Evolutionary conservation across 2,329 filamentous ascomycete genomes (phyloP).

Genomic region (Sporothrix humicola): DNA sequence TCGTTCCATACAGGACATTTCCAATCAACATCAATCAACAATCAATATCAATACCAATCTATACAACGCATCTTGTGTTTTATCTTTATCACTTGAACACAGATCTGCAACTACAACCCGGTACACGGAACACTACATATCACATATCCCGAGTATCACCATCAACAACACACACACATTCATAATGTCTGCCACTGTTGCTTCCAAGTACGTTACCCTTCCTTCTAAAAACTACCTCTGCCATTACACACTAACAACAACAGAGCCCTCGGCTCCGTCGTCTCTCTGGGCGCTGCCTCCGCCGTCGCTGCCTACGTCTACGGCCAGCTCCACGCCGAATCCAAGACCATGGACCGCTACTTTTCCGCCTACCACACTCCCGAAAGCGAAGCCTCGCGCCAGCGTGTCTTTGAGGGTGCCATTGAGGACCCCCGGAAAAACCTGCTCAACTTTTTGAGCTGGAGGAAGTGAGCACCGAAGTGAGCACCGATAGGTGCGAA

Average conservation of each 20-base stretch:
- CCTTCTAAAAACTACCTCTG: too few relatives aligned
- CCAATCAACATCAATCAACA: conserved; percentile 3
- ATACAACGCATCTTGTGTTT: neutral
- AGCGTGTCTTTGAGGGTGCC: conserved; percentile 45
- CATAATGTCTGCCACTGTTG: conserved; percentile 28
- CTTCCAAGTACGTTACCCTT: conserved; percentile 27
- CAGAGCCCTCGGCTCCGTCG: conserved; percentile 36
- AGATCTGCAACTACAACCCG: neutral
- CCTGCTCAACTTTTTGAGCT: conserved; percentile 46
- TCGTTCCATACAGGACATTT: conserved; percentile 1
- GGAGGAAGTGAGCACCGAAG: conserved; percentile 34
- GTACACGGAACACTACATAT: conserved; percentile 10
- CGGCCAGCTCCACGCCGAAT: conserved; percentile 45
- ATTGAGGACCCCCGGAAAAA: conserved; percentile 46
- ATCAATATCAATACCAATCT: neutral
- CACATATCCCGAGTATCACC: neutral
- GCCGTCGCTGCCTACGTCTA: conserved; percentile 45
- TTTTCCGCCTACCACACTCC: conserved; percentile 48
- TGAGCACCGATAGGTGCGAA: neutral
- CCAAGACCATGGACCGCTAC: conserved; percentile 47
- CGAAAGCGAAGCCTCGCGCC: conserved; percentile 46
- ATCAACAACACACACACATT: neutral
- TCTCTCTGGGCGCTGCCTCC: conserved; percentile 37
- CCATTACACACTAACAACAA: conserved; percentile 12
- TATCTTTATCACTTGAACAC: neutral